Evolutionary conservation across 345 rosid species (phyloP), one percentile per base, ranked within the genome.

Genomic region (Brassica rapa): DNA sequence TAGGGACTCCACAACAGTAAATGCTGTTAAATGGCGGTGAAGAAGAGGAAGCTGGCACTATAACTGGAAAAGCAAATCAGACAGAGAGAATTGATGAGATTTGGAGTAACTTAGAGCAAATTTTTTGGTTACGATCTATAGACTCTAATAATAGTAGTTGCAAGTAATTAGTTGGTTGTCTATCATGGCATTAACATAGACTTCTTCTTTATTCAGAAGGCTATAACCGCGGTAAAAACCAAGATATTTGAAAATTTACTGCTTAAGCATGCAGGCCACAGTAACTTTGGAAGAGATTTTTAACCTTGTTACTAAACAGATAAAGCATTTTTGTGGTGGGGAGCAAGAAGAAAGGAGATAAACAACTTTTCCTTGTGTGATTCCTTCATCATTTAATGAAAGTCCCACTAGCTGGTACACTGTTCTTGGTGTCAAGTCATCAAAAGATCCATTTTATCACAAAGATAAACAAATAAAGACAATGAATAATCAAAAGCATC

Each of bases 1-100:
- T 46, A 75, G 72, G 56, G 73, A 80, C 62, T 55, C 29, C 67
- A 70, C 72, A 66, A 65, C 33, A 80, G 80, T 80, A 65, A 80
- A 80, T 80, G 83, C 80, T 80, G 83, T 80, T 75, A 80, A 75
- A 80, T 75, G 83, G 62, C 69, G 76, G 76, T 80, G 83, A 64
- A 39, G 79, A 68, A 74, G 67, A 49, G 76, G 77, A 80, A 75
- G 80, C 83, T 80, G 75, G 72, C 68, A 75, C 71, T 74, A 74
- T 75, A 70, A 74, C 64, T 37, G 75, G 72, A 69, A 62, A 74
- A 64, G 53, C 66, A 80, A 80, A 27, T 74, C 83, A 70, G 68
- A 70, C 83, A 70, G 43, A 70, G 71, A 70, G 33, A 25, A 56
- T 70, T 79, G 39, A 62, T 62, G 67, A 60, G 39, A 35, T 35